Conservation (phyloP, 345 rosid genomes). For the Camelina hispida region DNA sequence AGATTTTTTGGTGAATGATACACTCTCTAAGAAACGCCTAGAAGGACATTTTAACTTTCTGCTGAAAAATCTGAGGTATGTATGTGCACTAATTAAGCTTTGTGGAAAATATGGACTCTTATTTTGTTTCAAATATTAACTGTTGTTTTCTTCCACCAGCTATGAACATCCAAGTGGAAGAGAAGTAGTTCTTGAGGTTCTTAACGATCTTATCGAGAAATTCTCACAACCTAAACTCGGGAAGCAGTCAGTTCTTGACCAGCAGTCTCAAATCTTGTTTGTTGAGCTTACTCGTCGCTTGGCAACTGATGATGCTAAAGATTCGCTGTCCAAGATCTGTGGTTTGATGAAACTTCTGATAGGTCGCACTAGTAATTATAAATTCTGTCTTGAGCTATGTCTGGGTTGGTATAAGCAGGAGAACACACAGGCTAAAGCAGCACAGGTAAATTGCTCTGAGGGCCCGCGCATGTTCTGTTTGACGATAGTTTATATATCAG, state of each 20-base stretch:
- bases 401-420: constrained; percentile 66
- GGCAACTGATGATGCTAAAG: constrained; percentile 63
- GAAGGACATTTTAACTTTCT: constrained; percentile 60
- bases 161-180: constrained; percentile 69
- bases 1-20: constrained; percentile 62
- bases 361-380: constrained; percentile 49
- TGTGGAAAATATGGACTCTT: neutral
- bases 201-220: constrained; percentile 61
- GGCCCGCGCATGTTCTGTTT: constrained; percentile 11
- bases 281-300: constrained; percentile 59
- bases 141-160: constrained; percentile 45
- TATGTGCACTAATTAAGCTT: constrained; percentile 9
- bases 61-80: constrained; percentile 65
- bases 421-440: constrained; percentile 62
- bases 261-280: constrained; percentile 39
- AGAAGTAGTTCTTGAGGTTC: constrained; percentile 80
- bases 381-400: constrained; percentile 51
- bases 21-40: constrained; percentile 54
- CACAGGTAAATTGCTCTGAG: constrained; percentile 60
- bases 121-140: neutral
- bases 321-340: constrained; percentile 59
- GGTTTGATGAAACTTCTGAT: constrained; percentile 59
- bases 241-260: too few relatives aligned
- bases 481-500: constrained; percentile 4
- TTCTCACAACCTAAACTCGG: constrained; percentile 40